phyloP scores from a whole-genome alignment of 148 eudicot species.

The Rheum nobile region DNA sequence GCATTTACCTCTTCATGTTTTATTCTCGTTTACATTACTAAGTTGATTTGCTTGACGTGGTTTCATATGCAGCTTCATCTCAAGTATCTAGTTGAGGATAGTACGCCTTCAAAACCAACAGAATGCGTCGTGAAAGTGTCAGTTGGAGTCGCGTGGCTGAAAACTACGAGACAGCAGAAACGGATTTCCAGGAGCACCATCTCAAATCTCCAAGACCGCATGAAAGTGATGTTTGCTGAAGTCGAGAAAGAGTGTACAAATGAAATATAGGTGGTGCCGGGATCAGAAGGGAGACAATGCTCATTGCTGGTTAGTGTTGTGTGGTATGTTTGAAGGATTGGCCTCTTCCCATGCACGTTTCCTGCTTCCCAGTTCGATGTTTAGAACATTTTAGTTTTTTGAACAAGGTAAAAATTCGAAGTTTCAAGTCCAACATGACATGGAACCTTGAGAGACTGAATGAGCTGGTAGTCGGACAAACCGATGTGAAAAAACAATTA shows the following conservation, averaged over 20 bases:
- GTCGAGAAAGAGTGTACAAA: slow-evolving; percentile 60
- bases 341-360: neutral
- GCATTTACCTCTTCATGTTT: neutral
- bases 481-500: no score
- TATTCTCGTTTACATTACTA: neutral
- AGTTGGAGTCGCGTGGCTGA: slow-evolving; percentile 74
- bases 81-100: slow-evolving; percentile 65
- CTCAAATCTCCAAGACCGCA: slow-evolving; percentile 49
- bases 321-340: neutral
- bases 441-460: no score
- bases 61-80: slow-evolving; percentile 58
- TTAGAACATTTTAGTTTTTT: slow-evolving; percentile 1
- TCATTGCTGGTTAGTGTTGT: neutral
- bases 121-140: slow-evolving; percentile 60
- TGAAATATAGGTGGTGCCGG: slow-evolving; percentile 22
- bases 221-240: slow-evolving; percentile 58
- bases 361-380: neutral
- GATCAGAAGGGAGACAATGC: neutral
- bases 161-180: slow-evolving; percentile 61
- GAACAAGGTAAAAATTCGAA: no score
- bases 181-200: slow-evolving; percentile 62
- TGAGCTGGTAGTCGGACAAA: no score
- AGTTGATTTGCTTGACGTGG: neutral
- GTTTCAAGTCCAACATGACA: no score
- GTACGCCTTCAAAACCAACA: slow-evolving; percentile 32